phyloP scores from a whole-genome alignment of 208 protist genomes.

The Acanthamoeba culbertsoni region DNA sequence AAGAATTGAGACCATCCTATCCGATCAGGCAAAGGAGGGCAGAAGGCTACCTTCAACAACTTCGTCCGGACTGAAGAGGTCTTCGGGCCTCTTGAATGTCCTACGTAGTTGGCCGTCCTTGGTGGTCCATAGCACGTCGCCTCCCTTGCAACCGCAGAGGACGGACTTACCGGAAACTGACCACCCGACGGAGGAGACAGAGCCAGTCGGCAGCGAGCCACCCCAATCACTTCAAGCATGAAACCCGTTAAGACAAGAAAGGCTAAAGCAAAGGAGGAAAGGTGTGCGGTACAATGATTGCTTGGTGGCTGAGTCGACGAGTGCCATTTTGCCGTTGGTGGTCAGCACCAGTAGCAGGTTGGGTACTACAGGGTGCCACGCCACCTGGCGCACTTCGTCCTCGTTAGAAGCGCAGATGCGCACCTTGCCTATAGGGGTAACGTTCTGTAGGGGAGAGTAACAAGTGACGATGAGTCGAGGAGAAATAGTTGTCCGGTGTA shows the following conservation, averaged over 20 bases:
- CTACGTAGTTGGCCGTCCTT: neutral
- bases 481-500: too few relatives aligned
- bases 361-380: neutral
- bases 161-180: neutral
- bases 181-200: neutral
- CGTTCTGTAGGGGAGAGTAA: neutral
- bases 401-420: constrained; percentile 2
- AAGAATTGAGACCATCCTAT: too few relatives aligned
- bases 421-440: neutral
- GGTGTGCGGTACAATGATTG: neutral
- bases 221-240: neutral
- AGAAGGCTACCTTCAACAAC: neutral
- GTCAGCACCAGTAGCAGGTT: neutral
- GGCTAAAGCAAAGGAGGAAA: neutral
- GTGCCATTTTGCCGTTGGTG: neutral
- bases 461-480: neutral
- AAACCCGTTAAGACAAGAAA: neutral
- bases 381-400: neutral
- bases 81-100: neutral
- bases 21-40: too few relatives aligned
- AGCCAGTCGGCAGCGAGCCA: neutral
- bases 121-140: neutral
- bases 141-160: neutral
- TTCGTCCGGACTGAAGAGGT: neutral
- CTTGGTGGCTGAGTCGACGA: neutral